A percentile compares a stretch with the other conserved stretches of the same genome.
Conservation (phyloP, 805 yeast genomes). For the Nakazawaea ernobii region DNA sequence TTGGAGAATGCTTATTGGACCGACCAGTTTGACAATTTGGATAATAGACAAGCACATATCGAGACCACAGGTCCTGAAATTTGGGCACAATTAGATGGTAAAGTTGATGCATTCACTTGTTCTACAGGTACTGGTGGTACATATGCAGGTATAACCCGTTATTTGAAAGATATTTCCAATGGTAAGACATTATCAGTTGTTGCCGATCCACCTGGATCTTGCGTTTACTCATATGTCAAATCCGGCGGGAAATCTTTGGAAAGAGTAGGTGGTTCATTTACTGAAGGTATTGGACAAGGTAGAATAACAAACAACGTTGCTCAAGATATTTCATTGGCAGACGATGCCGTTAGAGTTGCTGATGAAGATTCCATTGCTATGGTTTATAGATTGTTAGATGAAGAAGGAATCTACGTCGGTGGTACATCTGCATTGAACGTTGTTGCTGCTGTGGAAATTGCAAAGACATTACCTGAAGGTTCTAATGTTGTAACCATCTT, state of each 20-base stretch:
- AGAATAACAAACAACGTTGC: constrained; percentile 79
- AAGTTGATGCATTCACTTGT: constrained; percentile 81
- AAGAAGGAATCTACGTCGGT: constrained; percentile 86
- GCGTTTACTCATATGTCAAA: constrained; percentile 71
- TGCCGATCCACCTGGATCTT: constrained; percentile 95
- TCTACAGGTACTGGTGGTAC: constrained; percentile 95
- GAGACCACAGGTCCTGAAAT: constrained; percentile 92
- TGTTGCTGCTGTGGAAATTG: constrained; percentile 79
- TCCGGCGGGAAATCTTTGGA: constrained; percentile 63
- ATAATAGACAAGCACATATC: constrained; percentile 83
- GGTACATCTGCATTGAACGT: constrained; percentile 91
- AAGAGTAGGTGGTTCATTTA: constrained; percentile 78
- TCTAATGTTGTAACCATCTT: constrained; percentile 83
- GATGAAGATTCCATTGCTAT: constrained; percentile 79
- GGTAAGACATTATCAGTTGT: constrained; percentile 59
- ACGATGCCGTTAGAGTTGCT: constrained; percentile 73
- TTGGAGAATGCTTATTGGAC: constrained; percentile 86
- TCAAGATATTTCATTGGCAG: constrained; percentile 66
- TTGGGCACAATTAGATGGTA: constrained; percentile 76
- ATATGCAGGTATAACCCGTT: constrained; percentile 79
- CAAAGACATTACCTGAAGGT: constrained; percentile 68
- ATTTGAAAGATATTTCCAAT: constrained; percentile 61
- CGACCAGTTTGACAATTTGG: constrained; percentile 84
- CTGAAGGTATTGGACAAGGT: constrained; percentile 97
- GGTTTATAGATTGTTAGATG: constrained; percentile 78